Conservation (phyloP, 2,329 filamentous ascomycete species). For the Kalmusia sp. region DNA sequence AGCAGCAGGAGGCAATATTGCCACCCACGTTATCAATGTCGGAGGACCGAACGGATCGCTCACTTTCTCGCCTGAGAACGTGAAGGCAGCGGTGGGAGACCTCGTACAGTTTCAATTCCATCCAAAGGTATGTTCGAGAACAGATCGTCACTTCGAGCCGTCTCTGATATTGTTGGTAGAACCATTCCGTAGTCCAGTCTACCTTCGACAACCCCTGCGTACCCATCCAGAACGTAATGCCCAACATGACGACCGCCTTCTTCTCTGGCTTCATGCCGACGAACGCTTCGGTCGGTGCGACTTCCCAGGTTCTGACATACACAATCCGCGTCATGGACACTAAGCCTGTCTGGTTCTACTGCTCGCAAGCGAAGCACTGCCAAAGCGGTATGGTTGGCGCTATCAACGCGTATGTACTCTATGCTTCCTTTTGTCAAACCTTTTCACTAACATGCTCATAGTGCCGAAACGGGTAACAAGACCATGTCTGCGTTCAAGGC, state of each 20-base stretch:
- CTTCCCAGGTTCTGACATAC: conserved; percentile 66
- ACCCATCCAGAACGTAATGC: conserved; percentile 59
- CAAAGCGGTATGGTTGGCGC: conserved; percentile 77
- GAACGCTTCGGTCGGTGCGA: conserved; percentile 32
- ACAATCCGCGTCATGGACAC: conserved; percentile 73
- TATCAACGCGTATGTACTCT: conserved; percentile 71
- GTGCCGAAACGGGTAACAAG: conserved; percentile 42
- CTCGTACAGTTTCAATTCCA: conserved; percentile 62
- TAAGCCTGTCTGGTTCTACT: conserved; percentile 81
- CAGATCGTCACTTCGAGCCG: neutral
- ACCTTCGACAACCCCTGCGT: conserved; percentile 74
- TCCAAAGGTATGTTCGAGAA: conserved; percentile 46
- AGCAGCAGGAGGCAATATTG: conserved; percentile 26
- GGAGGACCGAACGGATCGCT: conserved; percentile 60
- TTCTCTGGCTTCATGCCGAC: conserved; percentile 72
- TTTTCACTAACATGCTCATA: conserved; percentile 26
- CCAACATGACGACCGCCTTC: conserved; percentile 62
- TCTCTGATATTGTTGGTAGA: conserved; percentile 46
- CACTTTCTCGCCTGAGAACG: conserved; percentile 70
- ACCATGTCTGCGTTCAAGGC: conserved; percentile 42
- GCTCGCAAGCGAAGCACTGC: conserved; percentile 77
- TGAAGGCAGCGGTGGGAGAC: conserved; percentile 68
- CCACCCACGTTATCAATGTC: conserved; percentile 69
- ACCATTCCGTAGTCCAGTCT: conserved; percentile 83
- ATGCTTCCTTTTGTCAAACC: neutral